phyloP scores from a whole-genome alignment of 345 rosid species.

The thale cress (Arabidopsis thaliana) region DNA sequence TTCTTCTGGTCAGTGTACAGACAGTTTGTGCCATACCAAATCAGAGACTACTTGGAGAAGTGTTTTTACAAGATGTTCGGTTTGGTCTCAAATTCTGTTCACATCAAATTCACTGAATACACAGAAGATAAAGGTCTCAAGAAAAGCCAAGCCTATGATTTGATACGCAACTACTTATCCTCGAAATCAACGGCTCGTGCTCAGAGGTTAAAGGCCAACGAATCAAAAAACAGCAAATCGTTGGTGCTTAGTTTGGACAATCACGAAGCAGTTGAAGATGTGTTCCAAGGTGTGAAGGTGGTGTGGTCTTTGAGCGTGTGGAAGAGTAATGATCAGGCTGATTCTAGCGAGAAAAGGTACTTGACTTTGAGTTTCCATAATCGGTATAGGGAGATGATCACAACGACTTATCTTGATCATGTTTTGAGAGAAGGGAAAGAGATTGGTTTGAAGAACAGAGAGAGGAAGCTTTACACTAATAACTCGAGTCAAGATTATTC shows the following conservation, averaged over 20 bases:
- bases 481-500: not conserved
- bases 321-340: not conserved
- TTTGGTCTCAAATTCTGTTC: constrained; percentile 41
- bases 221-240: constrained; percentile 11
- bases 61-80: constrained; percentile 47
- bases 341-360: constrained; percentile 20
- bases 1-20: constrained; percentile 52
- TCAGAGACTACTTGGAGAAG: constrained; percentile 37
- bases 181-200: constrained; percentile 7
- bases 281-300: constrained; percentile 11
- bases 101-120: constrained; percentile 58
- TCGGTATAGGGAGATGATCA: not conserved
- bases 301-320: not conserved
- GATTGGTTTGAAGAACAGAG: not conserved
- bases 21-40: constrained; percentile 51
- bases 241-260: constrained; percentile 37
- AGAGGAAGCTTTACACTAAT: constrained; percentile 4
- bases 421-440: constrained; percentile 1
- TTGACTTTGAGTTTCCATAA: not conserved
- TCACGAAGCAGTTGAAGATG: constrained; percentile 25
- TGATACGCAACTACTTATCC: constrained; percentile 25
- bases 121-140: constrained; percentile 47
- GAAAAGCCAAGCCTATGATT: constrained; percentile 46
- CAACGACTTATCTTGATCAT: constrained; percentile 9
- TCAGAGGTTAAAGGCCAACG: constrained; percentile 22